Base-by-base conservation (phyloP, 2,329 filamentous ascomycete genomes). In the Epicoccum sorghinum region DNA sequence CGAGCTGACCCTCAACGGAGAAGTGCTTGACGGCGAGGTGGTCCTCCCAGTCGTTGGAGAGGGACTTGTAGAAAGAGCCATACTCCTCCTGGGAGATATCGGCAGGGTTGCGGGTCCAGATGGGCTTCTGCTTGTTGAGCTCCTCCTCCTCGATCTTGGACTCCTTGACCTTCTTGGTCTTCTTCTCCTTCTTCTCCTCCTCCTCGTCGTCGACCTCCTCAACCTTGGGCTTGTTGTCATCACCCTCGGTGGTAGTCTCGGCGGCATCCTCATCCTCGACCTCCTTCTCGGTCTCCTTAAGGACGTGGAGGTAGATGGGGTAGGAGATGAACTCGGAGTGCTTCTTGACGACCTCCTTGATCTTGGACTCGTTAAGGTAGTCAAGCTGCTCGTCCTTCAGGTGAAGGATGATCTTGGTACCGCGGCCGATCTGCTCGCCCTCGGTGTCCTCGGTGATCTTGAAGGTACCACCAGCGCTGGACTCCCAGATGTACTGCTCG, bases 261-360 rank as follows among this genome's bases (percentile, higher is more conserved):
- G 87, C 85, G 70, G 85, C 87, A 77, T 93, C 91, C 85, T 98
- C 93, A 77, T 98, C 95, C 63, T 93, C 93, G 62, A 98, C 92
- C 85, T 99, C 95, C 74, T 86, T 97, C 90, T 99, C 95, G 66
- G 89, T 93, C 90, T 99, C 95, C 90, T 99, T 99, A 79, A 90
- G 82, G 75, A 99, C 93, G 84, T 99, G 95, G 68, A 99, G 93
- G 87, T 97, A 99, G 89, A 99, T 99, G 76, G 95, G 95, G 87
- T 99, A 99, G 46, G 95, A 98, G 85, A 99, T 99, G 87, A 99
- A 99, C 85, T 99, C 95, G 77, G 95, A 98, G 90, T 99, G 95
- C 91, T 99, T 99, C 92, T 98, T 98, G 86, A 99, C 93, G 67
- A 99, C 93, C 86, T 99, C 95, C 90, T 99, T 99, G 86, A 99